Evolutionary conservation across 768 basidiomycete species (phyloP), one percentile per base, ranked within the genome.

Genomic region (Calocybe indica): DNA sequence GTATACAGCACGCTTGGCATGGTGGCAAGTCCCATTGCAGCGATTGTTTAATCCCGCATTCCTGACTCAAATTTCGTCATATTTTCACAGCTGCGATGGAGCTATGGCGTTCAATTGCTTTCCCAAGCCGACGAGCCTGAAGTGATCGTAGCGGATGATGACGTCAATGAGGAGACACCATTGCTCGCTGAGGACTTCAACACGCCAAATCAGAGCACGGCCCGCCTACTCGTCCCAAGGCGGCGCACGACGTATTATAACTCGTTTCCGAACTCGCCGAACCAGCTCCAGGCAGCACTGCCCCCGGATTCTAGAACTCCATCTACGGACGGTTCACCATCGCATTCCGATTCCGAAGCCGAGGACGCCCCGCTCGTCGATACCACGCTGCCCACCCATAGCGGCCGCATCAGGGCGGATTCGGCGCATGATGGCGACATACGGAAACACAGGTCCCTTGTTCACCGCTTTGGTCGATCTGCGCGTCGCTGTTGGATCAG

Each of bases 1-100:
- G 73, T 97, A 14, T 94, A 94, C 63, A 92, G 89, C 49, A 96
- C 94, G 0, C 75, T 98, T 31, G 96, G 96, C 38, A 95, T 95
- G 92, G 82, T 97, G 58, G 89, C 92, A 58, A 32, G 42, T 43
- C 56, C 22, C 22, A 22, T 22, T 1, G 22, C 4, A 22, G 22
- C 4, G 22, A 22, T 22, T 22, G 22, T 22, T 85, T 75, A 30
- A 13, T 45, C 32, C 13, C 37, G 41, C 40, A 35, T 36, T 10
- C 32, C 32, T 43, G 28, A 15, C 22, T 32, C 37, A 12, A n/a
- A 42, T 30, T 29, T 9, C 28, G 45, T 40, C 6, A 45, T 31
- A 14, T 37, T 34, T 15, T 4, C 15, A 10, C 52, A 90, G 90
- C 67, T 96, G 30, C 85, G 94, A 11, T 97, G 95, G 88, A 93